Percentiles rank a stretch among this genome's conserved stretches.
Conservation (phyloP, 176 grass and related monocot species). For the Carex myosuroides region DNA sequence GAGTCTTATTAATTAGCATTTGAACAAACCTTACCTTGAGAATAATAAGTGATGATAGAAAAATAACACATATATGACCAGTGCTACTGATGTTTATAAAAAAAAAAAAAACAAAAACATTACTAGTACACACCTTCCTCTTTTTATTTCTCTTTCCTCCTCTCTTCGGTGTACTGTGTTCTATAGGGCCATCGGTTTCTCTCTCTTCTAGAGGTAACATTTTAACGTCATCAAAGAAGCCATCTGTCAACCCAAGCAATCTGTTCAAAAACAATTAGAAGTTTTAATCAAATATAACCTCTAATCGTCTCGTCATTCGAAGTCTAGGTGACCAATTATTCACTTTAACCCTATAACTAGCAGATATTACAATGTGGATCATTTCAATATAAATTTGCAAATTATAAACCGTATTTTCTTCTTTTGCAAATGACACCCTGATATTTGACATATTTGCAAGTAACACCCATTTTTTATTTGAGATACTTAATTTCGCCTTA, state of each 20-base stretch:
- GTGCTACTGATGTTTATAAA: neutral
- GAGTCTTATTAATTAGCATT: neutral
- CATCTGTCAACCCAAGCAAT: constrained; percentile 36
- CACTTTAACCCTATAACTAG: neutral
- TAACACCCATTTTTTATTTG: neutral
- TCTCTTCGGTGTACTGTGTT: neutral
- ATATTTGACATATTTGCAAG: neutral
- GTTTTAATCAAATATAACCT: neutral
- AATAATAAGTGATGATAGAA: neutral
- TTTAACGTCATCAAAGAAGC: constrained; percentile 42
- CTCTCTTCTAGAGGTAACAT: constrained; percentile 39
- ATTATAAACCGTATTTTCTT: neutral
- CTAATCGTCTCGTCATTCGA: neutral
- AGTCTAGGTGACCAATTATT: neutral
- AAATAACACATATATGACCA: neutral
- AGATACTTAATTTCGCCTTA: neutral
- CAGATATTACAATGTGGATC: neutral
- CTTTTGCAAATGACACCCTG: neutral
- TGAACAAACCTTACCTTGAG: neutral
- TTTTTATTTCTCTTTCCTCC: constrained; percentile 30
- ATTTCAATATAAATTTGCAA: neutral
- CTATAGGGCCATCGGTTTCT: constrained; percentile 12
- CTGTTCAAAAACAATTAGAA: constrained; percentile 18
- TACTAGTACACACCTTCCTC: constrained; percentile 21
- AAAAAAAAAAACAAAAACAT: neutral